A percentile compares a stretch with the other conserved stretches of the same genome.
phyloP scores from a whole-genome alignment of 306 rosid genomes.

The Prunus dulcis region DNA sequence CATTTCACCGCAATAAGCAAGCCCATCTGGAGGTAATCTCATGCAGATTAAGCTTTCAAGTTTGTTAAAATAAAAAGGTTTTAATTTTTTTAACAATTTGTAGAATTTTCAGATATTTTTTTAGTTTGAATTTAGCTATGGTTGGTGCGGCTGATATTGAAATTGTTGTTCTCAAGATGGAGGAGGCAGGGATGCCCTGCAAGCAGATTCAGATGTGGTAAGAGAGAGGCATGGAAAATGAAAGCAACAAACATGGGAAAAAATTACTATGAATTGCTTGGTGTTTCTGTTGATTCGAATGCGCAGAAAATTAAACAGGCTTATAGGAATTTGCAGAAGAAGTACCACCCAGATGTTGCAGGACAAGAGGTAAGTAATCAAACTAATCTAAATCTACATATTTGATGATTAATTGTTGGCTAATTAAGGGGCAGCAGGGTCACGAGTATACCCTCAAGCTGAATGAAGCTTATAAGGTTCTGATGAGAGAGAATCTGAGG shows the following conservation, averaged over 20 bases:
- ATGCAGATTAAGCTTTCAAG: neutral
- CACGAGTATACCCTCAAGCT: conserved; percentile 58
- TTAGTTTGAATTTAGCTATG: neutral
- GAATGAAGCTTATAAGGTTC: conserved; percentile 71
- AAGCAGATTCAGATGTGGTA: conserved; percentile 42
- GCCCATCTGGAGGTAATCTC: conserved; percentile 47
- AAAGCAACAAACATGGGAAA: conserved; percentile 17
- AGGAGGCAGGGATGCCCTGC: conserved; percentile 32
- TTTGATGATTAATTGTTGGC: neutral
- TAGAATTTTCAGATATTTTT: neutral
- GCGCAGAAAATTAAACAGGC: conserved; percentile 60
- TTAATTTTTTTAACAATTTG: neutral
- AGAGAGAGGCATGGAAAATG: conserved; percentile 23
- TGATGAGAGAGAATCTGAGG: conserved; percentile 56
- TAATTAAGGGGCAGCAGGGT: conserved; percentile 35
- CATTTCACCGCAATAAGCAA: conserved; percentile 22
- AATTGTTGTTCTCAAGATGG: conserved; percentile 28
- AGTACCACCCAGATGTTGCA: conserved; percentile 70
- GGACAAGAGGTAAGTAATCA: conserved; percentile 55
- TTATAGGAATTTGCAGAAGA: conserved; percentile 76
- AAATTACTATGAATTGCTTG: conserved; percentile 67
- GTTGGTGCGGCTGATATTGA: neutral
- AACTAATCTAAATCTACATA: no score
- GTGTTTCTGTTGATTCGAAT: conserved; percentile 59
- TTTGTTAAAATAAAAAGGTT: neutral